Conservation (phyloP, 495 filamentous ascomycete species). For the Aspergillus funiculosus region DNA sequence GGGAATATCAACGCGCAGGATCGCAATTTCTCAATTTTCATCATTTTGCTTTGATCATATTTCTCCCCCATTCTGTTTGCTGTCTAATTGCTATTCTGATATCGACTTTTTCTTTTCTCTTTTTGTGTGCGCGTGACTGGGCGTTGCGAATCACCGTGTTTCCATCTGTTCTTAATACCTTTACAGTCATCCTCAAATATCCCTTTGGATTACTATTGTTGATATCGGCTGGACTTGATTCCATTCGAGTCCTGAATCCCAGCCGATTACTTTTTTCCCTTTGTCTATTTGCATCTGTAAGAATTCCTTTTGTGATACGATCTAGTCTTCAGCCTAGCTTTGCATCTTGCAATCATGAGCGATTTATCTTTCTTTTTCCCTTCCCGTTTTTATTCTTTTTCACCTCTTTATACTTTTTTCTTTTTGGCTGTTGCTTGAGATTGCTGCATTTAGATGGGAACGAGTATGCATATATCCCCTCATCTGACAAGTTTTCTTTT, state of each 20-base stretch:
- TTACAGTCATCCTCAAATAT: conserved; percentile 2
- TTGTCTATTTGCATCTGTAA: conserved; percentile 21
- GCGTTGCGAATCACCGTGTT: not conserved
- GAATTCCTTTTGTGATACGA: conserved; percentile 18
- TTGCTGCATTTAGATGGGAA: conserved; percentile 43
- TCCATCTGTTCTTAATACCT: conserved; percentile 3
- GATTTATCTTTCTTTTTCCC: conserved; percentile 20
- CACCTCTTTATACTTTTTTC: conserved; percentile 4
- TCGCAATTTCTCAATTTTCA: conserved; percentile 12
- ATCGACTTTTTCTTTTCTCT: not conserved
- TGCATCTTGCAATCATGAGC: conserved; percentile 42
- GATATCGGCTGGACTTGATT: conserved; percentile 10
- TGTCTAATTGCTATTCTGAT: not conserved
- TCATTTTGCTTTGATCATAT: conserved; percentile 11
- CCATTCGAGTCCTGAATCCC: conserved; percentile 6
- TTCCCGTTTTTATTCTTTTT: not conserved
- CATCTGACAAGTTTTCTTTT: conserved; percentile 16
- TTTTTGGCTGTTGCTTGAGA: conserved; percentile 10
- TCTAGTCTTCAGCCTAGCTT: conserved; percentile 24
- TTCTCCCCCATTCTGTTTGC: conserved; percentile 4
- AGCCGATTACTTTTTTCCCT: conserved; percentile 17
- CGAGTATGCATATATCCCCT: conserved; percentile 33
- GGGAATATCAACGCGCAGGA: conserved; percentile 14
- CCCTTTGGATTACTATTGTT: conserved; percentile 14
- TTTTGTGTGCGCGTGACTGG: conserved; percentile 8